These are phyloP conservation scores for Pythium aristosporum DNA, from an alignment of 352 stramenopile genomes.

Conservation along the genomic window DNA sequence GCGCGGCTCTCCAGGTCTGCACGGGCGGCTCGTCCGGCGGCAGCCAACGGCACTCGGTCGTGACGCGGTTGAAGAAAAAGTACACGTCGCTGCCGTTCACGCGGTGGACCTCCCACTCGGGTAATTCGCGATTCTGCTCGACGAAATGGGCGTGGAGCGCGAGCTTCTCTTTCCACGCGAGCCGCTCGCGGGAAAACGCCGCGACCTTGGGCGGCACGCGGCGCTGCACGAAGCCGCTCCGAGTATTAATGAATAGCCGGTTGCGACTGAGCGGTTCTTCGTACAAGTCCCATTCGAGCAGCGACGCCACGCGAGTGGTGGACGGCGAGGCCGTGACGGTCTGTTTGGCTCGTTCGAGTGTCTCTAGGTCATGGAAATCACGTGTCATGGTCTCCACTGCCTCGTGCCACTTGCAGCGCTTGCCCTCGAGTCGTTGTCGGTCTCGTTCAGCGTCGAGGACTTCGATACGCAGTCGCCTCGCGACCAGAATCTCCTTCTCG, in stretches of 20 bases:
- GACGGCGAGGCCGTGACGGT: conserved; percentile 27
- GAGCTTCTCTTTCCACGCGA: conserved; percentile 75
- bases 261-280: conserved; percentile 59
- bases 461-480: conserved; percentile 33
- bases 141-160: conserved; percentile 43
- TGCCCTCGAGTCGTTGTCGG: conserved; percentile 31
- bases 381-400: conserved; percentile 39
- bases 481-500: conserved; percentile 33
- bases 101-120: conserved; percentile 64
- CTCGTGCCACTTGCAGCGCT: conserved; percentile 39
- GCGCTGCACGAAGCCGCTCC: conserved; percentile 62
- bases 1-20: conserved; percentile 51
- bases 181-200: conserved; percentile 29
- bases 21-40: conserved; percentile 34
- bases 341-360: conserved; percentile 35
- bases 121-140: conserved; percentile 42
- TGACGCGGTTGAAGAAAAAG: conserved; percentile 72
- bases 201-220: conserved; percentile 50
- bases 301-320: neutral
- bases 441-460: conserved; percentile 34
- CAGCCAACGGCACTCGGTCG: conserved; percentile 56
- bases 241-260: conserved; percentile 57
- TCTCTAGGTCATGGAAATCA: conserved; percentile 63
- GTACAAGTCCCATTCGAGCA: conserved; percentile 46
- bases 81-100: conserved; percentile 56